A percentile compares a stretch with the other conserved stretches of the same genome.
Evolutionary conservation across 1,284 basidiomycete species (phyloP).

Genomic region (Wallemia ichthyophaga): DNA sequence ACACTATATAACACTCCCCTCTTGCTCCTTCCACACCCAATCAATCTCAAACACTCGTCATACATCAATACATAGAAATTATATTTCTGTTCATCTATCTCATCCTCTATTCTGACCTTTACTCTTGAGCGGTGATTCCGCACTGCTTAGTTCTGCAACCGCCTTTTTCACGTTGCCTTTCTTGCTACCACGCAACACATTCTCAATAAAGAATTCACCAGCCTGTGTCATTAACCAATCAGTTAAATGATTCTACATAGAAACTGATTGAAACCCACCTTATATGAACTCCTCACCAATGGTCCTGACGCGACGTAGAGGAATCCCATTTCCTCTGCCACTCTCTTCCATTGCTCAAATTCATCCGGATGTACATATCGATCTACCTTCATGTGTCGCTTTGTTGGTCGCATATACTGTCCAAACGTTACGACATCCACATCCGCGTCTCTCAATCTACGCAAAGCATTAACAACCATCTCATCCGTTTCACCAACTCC

Average conservation of each 20-base stretch:
- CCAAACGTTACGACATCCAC: conserved; percentile 98
- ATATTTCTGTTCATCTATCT: no score
- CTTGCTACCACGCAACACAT: conserved; percentile 28
- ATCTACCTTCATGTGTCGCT: conserved; percentile 95
- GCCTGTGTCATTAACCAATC: conserved; percentile 23
- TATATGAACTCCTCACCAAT: conserved; percentile 82
- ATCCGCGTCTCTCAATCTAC: conserved; percentile 50
- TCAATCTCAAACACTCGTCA: no score
- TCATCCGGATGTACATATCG: conserved; percentile 80
- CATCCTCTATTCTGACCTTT: no score
- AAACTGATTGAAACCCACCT: conserved; percentile 32
- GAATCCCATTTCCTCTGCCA: conserved; percentile 82
- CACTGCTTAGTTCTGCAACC: background rate
- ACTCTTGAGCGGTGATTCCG: background rate
- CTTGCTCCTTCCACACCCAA: no score
- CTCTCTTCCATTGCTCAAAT: conserved; percentile 66
- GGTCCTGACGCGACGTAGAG: conserved; percentile 91
- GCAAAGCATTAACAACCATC: conserved; percentile 53
- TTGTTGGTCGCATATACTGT: conserved; percentile 98
- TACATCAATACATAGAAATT: no score
- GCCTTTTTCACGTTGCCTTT: conserved; percentile 12
- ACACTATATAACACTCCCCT: no score
- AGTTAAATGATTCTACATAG: conserved; percentile 3
- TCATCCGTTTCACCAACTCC: conserved; percentile 74
- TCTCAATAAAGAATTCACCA: conserved; percentile 74